phyloP scores from a whole-genome alignment of 768 basidiomycete genomes.

The Porphyrellus cyaneotinctus region DNA sequence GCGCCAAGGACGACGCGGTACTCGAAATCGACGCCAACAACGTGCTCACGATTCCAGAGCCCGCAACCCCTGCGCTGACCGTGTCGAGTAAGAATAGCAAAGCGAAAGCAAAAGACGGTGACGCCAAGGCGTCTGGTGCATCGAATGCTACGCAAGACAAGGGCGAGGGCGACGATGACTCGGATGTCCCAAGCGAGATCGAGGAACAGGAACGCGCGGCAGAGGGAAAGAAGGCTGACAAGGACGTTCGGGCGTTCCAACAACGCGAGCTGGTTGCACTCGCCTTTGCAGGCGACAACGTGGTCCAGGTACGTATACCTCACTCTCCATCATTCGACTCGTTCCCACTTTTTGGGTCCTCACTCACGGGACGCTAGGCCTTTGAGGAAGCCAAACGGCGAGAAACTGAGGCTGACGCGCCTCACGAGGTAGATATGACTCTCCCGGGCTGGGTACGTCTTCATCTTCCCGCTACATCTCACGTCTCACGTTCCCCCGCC shows the following conservation, averaged over 20 bases:
- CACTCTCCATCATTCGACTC: no score
- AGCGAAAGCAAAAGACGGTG: constrained; percentile 11
- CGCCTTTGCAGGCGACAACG: constrained; percentile 97
- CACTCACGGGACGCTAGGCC: constrained; percentile 44
- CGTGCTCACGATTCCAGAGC: constrained; percentile 18
- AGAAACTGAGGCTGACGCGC: constrained; percentile 85
- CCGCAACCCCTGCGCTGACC: background rate
- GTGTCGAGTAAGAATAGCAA: constrained; percentile 12
- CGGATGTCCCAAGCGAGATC: constrained; percentile 60
- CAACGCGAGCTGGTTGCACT: constrained; percentile 91
- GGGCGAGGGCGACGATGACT: constrained; percentile 38
- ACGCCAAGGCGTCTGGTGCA: constrained; percentile 3
- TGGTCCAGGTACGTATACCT: constrained; percentile 66
- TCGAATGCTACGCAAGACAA: background rate
- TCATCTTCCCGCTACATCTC: background rate
- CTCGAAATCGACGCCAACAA: constrained; percentile 62
- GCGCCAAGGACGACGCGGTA: constrained; percentile 65
- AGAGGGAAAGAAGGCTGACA: constrained; percentile 40
- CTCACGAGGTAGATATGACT: constrained; percentile 81
- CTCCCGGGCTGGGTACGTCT: constrained; percentile 89
- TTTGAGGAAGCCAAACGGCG: constrained; percentile 81
- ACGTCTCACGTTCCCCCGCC: background rate
- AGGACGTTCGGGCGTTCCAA: constrained; percentile 63
- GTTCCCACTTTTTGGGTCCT: background rate
- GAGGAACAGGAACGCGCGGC: constrained; percentile 61